Base-by-base conservation (phyloP, 2,329 filamentous ascomycete species). In the Aureobasidium sp. region DNA sequence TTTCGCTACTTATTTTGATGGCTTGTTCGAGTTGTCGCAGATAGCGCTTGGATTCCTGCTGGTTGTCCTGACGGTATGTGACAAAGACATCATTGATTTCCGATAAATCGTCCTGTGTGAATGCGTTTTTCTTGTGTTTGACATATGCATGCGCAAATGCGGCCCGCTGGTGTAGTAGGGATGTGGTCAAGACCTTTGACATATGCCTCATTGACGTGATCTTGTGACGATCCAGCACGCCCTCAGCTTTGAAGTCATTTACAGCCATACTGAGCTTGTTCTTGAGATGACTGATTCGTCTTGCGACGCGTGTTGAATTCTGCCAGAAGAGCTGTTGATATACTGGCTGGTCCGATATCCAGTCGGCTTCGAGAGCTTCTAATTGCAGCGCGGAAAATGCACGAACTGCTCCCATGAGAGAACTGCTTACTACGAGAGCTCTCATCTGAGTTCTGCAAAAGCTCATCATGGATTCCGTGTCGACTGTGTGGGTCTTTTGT, bases 111-210 rank as follows among this genome's bases (percentile, higher is more conserved):
- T 58, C n/a, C 21, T n/a, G n/a, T 5, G 30, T 58, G 32, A 58
- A 39, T n/a, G 41, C 54, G 25, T 58, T 58, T 8, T 32, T 47
- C 42, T 48, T 48, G 14, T 47, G 7, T 34, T 58, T 58, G 21
- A 58, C 41, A 11, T 48, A 58, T 6, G 54, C 54, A 58, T 58
- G 13, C 30, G 54, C 42, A 39, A 58, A 58, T 10, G 54, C 54
- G 16, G 54, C 54, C 14, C 16, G 25, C 13, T 30, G 42, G 30
- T 58, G 42, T 3, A 36, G 27, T 6, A 5, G 8, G 1, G 41
- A 25, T 21, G 13, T 2, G 2, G 5, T 5, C 2, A 44, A 3
- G 14, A 36, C 16, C 4, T 21, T 16, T 4, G 8, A 5, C 1
- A 36, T 5, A 2, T 45, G 10, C 16, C 27, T 41, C n/a, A 27